Conservation (phyloP, 495 filamentous ascomycete species). For the Xeromyces bisporus region DNA sequence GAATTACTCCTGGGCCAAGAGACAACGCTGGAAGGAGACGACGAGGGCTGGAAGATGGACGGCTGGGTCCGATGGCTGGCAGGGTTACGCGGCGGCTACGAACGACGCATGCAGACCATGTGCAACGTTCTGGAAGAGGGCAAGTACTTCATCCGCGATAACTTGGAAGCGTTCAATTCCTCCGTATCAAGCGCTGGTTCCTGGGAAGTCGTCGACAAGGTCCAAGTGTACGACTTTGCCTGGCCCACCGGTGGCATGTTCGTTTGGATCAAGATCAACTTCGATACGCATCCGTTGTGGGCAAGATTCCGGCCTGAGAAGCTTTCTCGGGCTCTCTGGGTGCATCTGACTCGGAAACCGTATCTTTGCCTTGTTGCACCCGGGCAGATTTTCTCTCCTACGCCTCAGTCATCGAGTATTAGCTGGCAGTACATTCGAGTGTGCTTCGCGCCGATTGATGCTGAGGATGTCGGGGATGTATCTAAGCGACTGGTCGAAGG, state of each 20-base stretch:
- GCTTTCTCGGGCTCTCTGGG: slow-evolving; percentile 49
- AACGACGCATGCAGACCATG: slow-evolving; percentile 66
- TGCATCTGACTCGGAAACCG: slow-evolving; percentile 51
- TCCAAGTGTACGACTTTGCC: slow-evolving; percentile 50
- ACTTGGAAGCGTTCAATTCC: slow-evolving; percentile 14
- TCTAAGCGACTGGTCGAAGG: slow-evolving; percentile 49
- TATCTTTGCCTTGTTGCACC: slow-evolving; percentile 48
- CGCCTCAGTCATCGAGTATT: slow-evolving; percentile 25
- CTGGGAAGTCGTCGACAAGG: slow-evolving; percentile 50
- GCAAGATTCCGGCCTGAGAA: slow-evolving; percentile 21
- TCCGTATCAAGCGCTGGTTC: slow-evolving; percentile 32
- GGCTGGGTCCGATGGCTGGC: slow-evolving; percentile 86
- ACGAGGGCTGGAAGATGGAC: slow-evolving; percentile 55
- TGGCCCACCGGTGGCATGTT: slow-evolving; percentile 91
- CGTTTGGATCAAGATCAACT: slow-evolving; percentile 56
- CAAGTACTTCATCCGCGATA: slow-evolving; percentile 38
- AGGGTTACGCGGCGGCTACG: slow-evolving; percentile 64
- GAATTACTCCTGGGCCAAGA: slow-evolving; percentile 59
- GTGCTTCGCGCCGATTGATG: slow-evolving; percentile 70
- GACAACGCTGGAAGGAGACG: slow-evolving; percentile 12
- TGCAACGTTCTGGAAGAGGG: slow-evolving; percentile 48
- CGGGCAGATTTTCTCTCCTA: slow-evolving; percentile 56
- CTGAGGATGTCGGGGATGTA: slow-evolving; percentile 43
- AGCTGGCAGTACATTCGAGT: slow-evolving; percentile 56
- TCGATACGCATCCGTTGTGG: slow-evolving; percentile 55